A percentile compares a stretch with the other conserved stretches of the same genome.
Conservation (phyloP, 352 stramenopile species). For the Lagenidium giganteum region DNA sequence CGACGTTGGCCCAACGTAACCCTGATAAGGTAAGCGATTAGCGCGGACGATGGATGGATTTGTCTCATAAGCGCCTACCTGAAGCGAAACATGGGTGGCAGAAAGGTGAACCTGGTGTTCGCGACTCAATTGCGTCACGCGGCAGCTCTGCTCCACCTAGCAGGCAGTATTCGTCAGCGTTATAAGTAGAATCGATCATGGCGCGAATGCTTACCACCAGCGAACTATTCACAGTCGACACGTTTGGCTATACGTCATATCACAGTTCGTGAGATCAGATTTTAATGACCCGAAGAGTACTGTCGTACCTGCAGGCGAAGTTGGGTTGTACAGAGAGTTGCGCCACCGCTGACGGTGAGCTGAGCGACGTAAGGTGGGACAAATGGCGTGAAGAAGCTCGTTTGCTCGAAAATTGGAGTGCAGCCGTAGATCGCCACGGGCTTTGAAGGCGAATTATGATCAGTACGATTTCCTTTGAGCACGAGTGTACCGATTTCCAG, state of each 20-base stretch:
- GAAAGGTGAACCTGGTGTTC: conserved; percentile 9
- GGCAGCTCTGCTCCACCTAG: conserved; percentile 16
- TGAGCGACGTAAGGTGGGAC: conserved; percentile 46
- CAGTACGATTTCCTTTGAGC: conserved; percentile 46
- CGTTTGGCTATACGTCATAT: conserved; percentile 6
- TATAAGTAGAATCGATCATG: no score
- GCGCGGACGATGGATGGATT: no score
- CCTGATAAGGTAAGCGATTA: conserved; percentile 8
- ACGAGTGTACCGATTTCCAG: conserved; percentile 33
- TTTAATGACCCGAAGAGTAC: neutral
- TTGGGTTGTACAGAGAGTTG: conserved; percentile 46
- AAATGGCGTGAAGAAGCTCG: conserved; percentile 38
- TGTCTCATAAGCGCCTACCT: no score
- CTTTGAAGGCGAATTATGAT: conserved; percentile 46
- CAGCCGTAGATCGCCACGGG: conserved; percentile 72
- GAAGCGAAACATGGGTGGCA: conserved; percentile 15
- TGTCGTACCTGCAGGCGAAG: conserved; percentile 55
- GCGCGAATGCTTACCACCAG: conserved; percentile 13
- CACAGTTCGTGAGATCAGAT: neutral
- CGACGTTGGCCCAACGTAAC: conserved; percentile 14
- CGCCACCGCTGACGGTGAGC: conserved; percentile 65
- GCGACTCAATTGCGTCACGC: conserved; percentile 6
- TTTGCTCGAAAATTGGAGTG: conserved; percentile 62
- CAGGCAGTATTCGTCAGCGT: neutral
- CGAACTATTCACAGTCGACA: conserved; percentile 18